Percentiles rank a stretch among this genome's conserved stretches.
Conservation (phyloP, 2,329 filamentous ascomycete species). For the Myriosclerotinia scirpicola region DNA sequence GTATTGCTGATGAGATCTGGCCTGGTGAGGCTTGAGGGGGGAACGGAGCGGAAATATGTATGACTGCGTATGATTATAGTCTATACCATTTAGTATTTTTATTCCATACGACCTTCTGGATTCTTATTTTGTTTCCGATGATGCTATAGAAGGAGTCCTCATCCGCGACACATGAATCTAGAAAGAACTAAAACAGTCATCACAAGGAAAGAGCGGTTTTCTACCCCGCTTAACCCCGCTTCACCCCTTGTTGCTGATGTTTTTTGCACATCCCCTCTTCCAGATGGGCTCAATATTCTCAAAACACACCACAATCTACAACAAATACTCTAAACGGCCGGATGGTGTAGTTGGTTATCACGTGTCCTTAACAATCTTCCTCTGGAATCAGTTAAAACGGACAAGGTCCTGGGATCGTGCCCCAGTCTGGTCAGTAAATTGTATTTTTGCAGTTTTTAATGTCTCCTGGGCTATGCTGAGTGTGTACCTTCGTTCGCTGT, state of each 20-base stretch:
- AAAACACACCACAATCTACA: accelerated
- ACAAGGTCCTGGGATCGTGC: constrained; percentile 23
- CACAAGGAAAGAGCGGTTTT: not conserved
- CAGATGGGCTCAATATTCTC: accelerated
- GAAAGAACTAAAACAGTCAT: not conserved
- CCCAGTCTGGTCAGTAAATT: too few species aligned
- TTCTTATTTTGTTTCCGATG: not conserved
- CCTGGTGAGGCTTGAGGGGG: constrained; percentile 32
- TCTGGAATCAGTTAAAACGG: not conserved
- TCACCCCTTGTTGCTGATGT: not conserved
- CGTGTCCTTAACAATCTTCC: constrained; percentile 16
- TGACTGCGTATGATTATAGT: not conserved
- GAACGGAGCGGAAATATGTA: not conserved
- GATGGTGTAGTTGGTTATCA: constrained; percentile 24
- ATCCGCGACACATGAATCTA: not conserved
- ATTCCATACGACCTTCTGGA: not conserved
- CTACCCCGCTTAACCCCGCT: constrained; percentile 21
- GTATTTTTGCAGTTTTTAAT: not conserved
- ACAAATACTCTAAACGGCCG: not conserved
- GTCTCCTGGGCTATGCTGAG: too few species aligned
- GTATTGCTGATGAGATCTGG: constrained; percentile 75
- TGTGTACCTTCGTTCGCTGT: not conserved
- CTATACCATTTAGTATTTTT: not conserved
- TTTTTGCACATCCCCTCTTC: not conserved
- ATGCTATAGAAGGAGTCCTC: too few species aligned